Base-by-base conservation (phyloP, 495 filamentous ascomycete genomes). In the Alectoria sarmentosa region DNA sequence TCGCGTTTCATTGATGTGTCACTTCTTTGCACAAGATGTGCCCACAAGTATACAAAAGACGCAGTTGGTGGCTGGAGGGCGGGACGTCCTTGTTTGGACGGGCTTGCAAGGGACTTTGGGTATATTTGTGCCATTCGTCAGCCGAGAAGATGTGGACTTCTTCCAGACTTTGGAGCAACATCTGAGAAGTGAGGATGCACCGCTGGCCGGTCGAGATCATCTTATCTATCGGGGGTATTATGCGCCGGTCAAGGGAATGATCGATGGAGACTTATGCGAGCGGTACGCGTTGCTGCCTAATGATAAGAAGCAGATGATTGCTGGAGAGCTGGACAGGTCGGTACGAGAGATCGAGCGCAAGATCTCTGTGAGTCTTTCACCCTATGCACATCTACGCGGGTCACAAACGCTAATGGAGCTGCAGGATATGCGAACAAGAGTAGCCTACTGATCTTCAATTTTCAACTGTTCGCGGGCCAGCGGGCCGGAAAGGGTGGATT, bases 221-320 rank as follows among this genome's bases (percentile, higher is more conserved):
- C 75, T 98, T 37, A 93, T 96, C 56, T 99, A 96, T 71, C 82
- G 95, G 61, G 85, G 91, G 55, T 99, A 98, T 73, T 98, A 99
- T 73, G 90, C 88, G n/a, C 95, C 95, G 2, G 90, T 94, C 19
- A 99, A 99, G 81, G 91, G 91, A 0, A 86, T 96, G 36, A 95
- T 99, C 72, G 95, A 99, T 75, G 95, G 95, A n/a, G 95, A 99
- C 79, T 66, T 99, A 65, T 96, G 92, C 72, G 95, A 99, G 79
- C 83, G 90, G 71, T 99, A 91, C 73, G 83, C 88, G 60, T 74
- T 92, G 57, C 77, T 98, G 65, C 81, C 88, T 39, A 88, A 84
- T 65, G 91, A 96, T 71, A 90, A 87, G 77, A 96, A 96, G 82
- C 86, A 90, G 76, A 92, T 89, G 86, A 95, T 98, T 80, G 93